Conservation (phyloP, 768 basidiomycete species). For the Termitomyces sp. region DNA sequence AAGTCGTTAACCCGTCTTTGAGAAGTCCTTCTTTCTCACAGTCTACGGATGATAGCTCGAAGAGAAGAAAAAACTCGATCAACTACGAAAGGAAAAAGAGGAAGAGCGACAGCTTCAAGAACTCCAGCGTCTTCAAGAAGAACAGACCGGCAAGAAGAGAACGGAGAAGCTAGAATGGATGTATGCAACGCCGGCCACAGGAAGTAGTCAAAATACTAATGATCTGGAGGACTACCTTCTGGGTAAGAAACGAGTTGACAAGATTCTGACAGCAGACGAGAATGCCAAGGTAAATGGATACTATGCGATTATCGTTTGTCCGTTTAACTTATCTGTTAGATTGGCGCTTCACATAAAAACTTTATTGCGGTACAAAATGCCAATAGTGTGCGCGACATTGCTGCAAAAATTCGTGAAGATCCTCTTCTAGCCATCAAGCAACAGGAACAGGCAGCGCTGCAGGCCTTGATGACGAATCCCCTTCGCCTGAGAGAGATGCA, state of each 20-base stretch:
- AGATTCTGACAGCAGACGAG: constrained; percentile 88
- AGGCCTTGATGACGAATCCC: constrained; percentile 82
- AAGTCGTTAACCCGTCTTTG: constrained; percentile 23
- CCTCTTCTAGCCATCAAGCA: constrained; percentile 97
- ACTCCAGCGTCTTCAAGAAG: constrained; percentile 91
- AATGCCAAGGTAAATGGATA: constrained; percentile 65
- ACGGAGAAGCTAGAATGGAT: constrained; percentile 98
- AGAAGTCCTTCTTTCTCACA: constrained; percentile 10
- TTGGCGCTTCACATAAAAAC: constrained; percentile 84
- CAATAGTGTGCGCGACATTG: constrained; percentile 81
- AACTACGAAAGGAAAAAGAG: constrained; percentile 95
- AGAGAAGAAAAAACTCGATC: constrained; percentile 97
- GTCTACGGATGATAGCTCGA: constrained; percentile 58
- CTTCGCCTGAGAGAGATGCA: constrained; percentile 78
- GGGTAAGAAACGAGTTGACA: constrained; percentile 97
- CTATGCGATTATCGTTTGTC: not conserved
- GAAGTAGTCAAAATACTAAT: constrained; percentile 79
- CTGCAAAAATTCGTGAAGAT: constrained; percentile 94
- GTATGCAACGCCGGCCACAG: constrained; percentile 96
- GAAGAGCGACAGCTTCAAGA: constrained; percentile 97
- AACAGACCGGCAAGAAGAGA: constrained; percentile 90
- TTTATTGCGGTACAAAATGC: constrained; percentile 96
- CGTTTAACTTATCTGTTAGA: constrained; percentile 28
- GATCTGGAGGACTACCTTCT: constrained; percentile 95
- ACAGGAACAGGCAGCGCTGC: constrained; percentile 91